These are phyloP conservation scores for Microsporum canis DNA, from an alignment of 2,329 filamentous ascomycete genomes.

Conservation along the genomic window DNA sequence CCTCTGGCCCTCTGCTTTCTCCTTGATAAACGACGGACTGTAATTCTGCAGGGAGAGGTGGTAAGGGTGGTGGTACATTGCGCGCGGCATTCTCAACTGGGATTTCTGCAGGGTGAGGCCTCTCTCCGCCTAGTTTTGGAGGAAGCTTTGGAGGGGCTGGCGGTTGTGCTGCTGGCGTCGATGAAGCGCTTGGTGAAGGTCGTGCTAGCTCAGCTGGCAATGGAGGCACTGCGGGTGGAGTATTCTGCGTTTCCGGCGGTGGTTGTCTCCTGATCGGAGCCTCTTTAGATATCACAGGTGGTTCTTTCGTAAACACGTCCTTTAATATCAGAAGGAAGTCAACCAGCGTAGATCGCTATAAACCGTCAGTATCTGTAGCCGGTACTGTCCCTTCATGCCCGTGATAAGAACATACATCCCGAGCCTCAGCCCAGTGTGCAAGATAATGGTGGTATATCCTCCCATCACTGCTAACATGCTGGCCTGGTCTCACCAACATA, in stretches of 20 bases:
- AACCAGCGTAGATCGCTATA: constrained; percentile 64
- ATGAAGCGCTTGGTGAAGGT: constrained; percentile 38
- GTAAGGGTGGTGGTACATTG: constrained; percentile 22
- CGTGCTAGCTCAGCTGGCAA: constrained; percentile 53
- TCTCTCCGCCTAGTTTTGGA: constrained; percentile 25
- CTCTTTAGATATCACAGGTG: constrained; percentile 70
- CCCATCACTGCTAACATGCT: constrained; percentile 89
- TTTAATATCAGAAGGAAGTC: constrained; percentile 74
- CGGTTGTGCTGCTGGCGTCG: constrained; percentile 44
- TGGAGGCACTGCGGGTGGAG: constrained; percentile 59
- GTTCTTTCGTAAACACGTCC: constrained; percentile 87
- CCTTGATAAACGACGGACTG: not conserved
- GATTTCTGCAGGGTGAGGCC: constrained; percentile 14
- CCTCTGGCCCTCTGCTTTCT: not conserved
- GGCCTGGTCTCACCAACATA: constrained; percentile 83
- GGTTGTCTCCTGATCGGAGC: constrained; percentile 16
- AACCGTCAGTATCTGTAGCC: constrained; percentile 10
- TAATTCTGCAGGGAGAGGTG: constrained; percentile 27
- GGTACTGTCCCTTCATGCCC: not conserved
- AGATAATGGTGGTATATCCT: constrained; percentile 93
- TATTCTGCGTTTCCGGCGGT: constrained; percentile 43
- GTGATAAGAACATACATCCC: constrained; percentile 58
- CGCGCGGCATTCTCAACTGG: constrained; percentile 10
- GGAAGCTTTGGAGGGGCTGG: constrained; percentile 30
- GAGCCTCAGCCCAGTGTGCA: constrained; percentile 75